Percentiles rank a stretch among this genome's conserved stretches.
Evolutionary conservation across 164 flowering plant species (phyloP).

Genomic region (Berberis vulgaris): DNA sequence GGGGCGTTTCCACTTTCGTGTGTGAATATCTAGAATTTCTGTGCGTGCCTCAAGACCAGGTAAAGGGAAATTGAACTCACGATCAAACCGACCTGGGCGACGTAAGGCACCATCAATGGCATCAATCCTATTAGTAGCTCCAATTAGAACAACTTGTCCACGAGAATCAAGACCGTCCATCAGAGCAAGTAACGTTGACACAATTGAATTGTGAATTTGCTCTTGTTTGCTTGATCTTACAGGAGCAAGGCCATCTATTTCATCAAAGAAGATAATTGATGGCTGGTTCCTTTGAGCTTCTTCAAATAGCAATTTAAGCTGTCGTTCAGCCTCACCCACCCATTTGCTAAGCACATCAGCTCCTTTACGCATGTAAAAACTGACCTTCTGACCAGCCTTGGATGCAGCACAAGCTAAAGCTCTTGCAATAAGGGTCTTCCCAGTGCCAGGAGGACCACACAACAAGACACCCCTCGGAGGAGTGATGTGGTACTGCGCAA

Average conservation of each 20-base stretch:
- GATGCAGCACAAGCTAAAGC: slow-evolving; percentile 99
- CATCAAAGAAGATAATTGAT: slow-evolving; percentile 98
- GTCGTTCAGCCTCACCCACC: slow-evolving; percentile 99
- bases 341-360: slow-evolving; percentile 99
- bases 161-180: slow-evolving; percentile 99
- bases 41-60: slow-evolving; percentile 99
- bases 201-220: slow-evolving; percentile 98
- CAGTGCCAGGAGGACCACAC: slow-evolving; percentile 99
- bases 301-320: slow-evolving; percentile 90
- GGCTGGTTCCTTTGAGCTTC: slow-evolving; percentile 99
- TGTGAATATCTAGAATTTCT: slow-evolving; percentile 90
- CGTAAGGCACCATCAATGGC: slow-evolving; percentile 99
- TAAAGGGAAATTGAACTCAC: slow-evolving; percentile 92
- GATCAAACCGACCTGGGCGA: slow-evolving; percentile 99
- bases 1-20: slow-evolving; percentile 94
- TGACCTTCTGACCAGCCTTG: slow-evolving; percentile 98
- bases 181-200: slow-evolving; percentile 92
- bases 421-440: slow-evolving; percentile 94
- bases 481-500: slow-evolving; percentile 85
- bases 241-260: slow-evolving; percentile 99
- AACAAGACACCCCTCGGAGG: slow-evolving; percentile 98
- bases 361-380: slow-evolving; percentile 99
- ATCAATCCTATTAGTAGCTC: slow-evolving; percentile 97
- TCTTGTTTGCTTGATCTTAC: slow-evolving; percentile 99
- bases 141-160: slow-evolving; percentile 97